Evolutionary conservation across 2,329 filamentous ascomycete species (phyloP).

Genomic region (Aspergillus viridinutans): DNA sequence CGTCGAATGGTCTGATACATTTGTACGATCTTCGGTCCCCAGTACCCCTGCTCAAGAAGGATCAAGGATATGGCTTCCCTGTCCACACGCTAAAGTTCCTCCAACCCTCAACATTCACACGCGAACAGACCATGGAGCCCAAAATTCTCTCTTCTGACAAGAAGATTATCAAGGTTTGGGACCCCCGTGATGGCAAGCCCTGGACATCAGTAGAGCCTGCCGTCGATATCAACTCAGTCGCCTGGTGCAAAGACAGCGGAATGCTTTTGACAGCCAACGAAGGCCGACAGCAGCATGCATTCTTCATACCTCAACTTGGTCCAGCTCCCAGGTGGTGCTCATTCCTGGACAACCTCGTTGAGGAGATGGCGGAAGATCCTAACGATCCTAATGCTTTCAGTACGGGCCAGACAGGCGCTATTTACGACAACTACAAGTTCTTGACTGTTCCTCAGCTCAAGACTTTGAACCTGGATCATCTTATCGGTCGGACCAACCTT

Average conservation of each 20-base stretch:
- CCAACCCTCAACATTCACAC: slow-evolving; percentile 61
- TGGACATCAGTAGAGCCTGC: slow-evolving; percentile 96
- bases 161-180: slow-evolving; percentile 96
- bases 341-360: slow-evolving; percentile 94
- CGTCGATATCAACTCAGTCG: slow-evolving; percentile 91
- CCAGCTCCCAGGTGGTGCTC: slow-evolving; percentile 93
- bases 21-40: slow-evolving; percentile 91
- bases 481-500: slow-evolving; percentile 85
- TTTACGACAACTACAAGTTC: slow-evolving; percentile 99
- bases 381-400: slow-evolving; percentile 57
- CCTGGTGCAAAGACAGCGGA: slow-evolving; percentile 85
- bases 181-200: slow-evolving; percentile 72
- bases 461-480: slow-evolving; percentile 77
- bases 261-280: slow-evolving; percentile 98
- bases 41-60: slow-evolving; percentile 79
- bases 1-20: slow-evolving; percentile 81
- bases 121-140: slow-evolving; percentile 61
- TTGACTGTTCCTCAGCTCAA: slow-evolving; percentile 82
- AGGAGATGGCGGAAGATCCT: slow-evolving; percentile 89
- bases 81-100: slow-evolving; percentile 77
- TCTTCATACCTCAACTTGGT: slow-evolving; percentile 90
- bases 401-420: slow-evolving; percentile 56
- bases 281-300: slow-evolving; percentile 88
- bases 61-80: slow-evolving; percentile 91
- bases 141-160: slow-evolving; percentile 93